phyloP scores from a whole-genome alignment of 2,329 filamentous ascomycete genomes.

The Trichoderma koningii region DNA sequence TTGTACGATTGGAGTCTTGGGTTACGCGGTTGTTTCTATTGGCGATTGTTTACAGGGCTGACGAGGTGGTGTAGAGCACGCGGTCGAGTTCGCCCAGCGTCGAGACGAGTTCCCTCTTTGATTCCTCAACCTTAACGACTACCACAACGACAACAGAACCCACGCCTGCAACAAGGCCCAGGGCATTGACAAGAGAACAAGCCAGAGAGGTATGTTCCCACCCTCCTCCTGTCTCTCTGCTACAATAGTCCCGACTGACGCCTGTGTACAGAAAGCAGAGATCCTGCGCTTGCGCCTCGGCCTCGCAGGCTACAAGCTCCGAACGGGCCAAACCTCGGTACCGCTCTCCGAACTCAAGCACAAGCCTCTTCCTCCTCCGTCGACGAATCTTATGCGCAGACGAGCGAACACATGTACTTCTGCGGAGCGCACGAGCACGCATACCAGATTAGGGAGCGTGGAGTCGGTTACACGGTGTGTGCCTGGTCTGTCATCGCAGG shows the following conservation, averaged over 20 bases:
- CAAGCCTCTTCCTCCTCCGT: constrained; percentile 35
- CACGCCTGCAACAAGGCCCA: constrained; percentile 28
- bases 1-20: too few species aligned
- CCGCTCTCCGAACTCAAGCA: constrained; percentile 62
- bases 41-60: neutral
- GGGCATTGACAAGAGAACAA: constrained; percentile 53
- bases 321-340: constrained; percentile 68
- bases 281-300: constrained; percentile 68
- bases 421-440: constrained; percentile 1
- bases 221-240: neutral
- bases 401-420: constrained; percentile 7
- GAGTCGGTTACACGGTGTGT: constrained; percentile 1
- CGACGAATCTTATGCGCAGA: constrained; percentile 3
- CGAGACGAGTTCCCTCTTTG: constrained; percentile 53
- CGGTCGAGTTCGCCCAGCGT: constrained; percentile 42
- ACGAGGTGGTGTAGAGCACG: neutral
- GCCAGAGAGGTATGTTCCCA: constrained; percentile 50
- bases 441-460: constrained; percentile 1
- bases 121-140: constrained; percentile 43
- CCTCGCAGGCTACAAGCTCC: constrained; percentile 73
- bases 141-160: constrained; percentile 6
- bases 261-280: constrained; percentile 57
- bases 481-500: constrained; percentile 3
- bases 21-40: neutral
- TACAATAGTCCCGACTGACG: too few species aligned